A percentile compares a stretch with the other conserved stretches of the same genome.
phyloP scores from a whole-genome alignment of 2,329 filamentous ascomycete genomes.

The Fusarium phyllophilum region DNA sequence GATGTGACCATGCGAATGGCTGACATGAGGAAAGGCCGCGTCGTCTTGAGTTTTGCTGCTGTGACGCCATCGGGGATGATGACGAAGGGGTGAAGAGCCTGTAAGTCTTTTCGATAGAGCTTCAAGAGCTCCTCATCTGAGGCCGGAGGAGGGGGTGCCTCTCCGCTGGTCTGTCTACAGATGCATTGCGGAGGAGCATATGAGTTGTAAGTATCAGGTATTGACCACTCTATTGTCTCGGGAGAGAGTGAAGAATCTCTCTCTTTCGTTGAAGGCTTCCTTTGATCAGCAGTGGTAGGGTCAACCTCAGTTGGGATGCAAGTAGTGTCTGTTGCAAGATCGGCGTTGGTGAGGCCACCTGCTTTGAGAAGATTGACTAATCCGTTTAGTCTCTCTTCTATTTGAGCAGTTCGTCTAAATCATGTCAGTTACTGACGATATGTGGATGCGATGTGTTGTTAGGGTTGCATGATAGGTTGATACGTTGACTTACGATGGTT shows the following conservation, averaged over 20 bases:
- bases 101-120: constrained; percentile 56
- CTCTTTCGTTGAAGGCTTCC: constrained; percentile 38
- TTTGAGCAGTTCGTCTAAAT: constrained; percentile 58
- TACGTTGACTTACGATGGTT: constrained; percentile 58
- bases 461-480: neutral
- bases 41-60: constrained; percentile 51
- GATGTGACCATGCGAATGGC: constrained; percentile 62
- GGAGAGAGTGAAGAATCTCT: constrained; percentile 20
- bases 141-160: constrained; percentile 53
- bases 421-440: neutral
- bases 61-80: constrained; percentile 51
- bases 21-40: constrained; percentile 60
- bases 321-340: constrained; percentile 41
- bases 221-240: constrained; percentile 41
- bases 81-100: constrained; percentile 60
- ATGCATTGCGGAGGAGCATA: constrained; percentile 59
- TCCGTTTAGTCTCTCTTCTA: constrained; percentile 61
- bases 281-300: constrained; percentile 37
- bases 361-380: constrained; percentile 60
- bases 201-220: constrained; percentile 58
- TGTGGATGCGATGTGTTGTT: neutral
- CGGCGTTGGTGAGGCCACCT: constrained; percentile 48
- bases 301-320: constrained; percentile 45
- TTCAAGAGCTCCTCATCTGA: constrained; percentile 59
- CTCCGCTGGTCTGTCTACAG: constrained; percentile 55